Base-by-base conservation (phyloP, 2,329 filamentous ascomycete species). In the Alternaria arbusti region DNA sequence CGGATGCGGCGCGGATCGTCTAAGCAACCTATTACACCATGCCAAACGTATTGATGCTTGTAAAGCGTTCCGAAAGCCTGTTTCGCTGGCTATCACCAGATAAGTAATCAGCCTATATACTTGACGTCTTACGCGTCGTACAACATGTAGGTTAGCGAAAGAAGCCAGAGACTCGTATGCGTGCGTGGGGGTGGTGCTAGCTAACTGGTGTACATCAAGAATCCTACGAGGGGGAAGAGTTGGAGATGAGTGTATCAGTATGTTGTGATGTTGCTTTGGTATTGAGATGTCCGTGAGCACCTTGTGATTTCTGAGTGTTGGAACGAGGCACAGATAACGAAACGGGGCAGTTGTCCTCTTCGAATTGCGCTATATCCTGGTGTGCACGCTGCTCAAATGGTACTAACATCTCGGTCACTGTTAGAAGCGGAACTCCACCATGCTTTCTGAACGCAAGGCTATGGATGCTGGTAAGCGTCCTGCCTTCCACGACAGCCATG, bases 401-500 rank as follows among this genome's bases (percentile, higher is more conserved):
- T 9, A 3, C 2, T 11, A 15, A n/a, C n/a, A 15, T 30, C 26
- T 28, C 11, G 13, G 17, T 25, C n/a, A 30, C n/a, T 12, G 3
- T 11, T 22, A 23, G 13, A 4, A n/a, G 12, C 5, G 1, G 2
- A 5, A 50, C 1, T 50, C 4, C 10, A 46, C 6, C 25, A 59
- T 54, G 7, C 2, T 56, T 4, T 30, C 12, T 0, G 6, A 6
- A 43, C 23, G 26, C 8, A 30, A 36, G 7, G 25, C 28, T 11
- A 57, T 62, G 40, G 47, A 62, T 7, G 28, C 15, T 45, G 50
- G 25, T 3, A 54, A 45, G 20, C 22, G 9, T 44, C 60, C 60
- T 15, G 40, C 40, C 5, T 50, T 63, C 22, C 22, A 51, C 12
- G 49, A 59, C 1, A 40, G 51, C n/a, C 23, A 63, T 56, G 63